phyloP scores from a whole-genome alignment of 352 stramenopile genomes.

The Phytophthora melonis region DNA sequence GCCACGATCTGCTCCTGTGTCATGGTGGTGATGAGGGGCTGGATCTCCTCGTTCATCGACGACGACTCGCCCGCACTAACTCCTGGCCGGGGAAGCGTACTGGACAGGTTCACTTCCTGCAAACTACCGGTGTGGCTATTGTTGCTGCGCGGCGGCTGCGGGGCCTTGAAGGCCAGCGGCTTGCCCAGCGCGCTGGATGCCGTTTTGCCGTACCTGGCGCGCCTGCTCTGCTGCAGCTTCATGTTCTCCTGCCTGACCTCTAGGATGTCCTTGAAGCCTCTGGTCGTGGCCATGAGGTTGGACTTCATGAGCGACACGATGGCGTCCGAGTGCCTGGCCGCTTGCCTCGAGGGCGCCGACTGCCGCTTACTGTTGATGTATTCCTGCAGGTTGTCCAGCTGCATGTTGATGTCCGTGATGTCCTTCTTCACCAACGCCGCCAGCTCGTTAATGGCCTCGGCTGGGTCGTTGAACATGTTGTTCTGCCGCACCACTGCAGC shows the following conservation, averaged over 20 bases:
- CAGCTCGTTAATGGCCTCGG: conserved; percentile 85
- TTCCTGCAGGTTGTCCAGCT: conserved; percentile 87
- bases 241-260: conserved; percentile 90
- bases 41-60: conserved; percentile 50
- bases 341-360: conserved; percentile 66
- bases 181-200: conserved; percentile 77
- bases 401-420: conserved; percentile 88
- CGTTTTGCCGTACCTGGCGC: conserved; percentile 80
- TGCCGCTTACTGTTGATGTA: conserved; percentile 80
- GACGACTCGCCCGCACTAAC: conserved; percentile 17
- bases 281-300: conserved; percentile 80
- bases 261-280: conserved; percentile 88
- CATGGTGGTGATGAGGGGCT: conserved; percentile 78
- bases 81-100: conserved; percentile 64
- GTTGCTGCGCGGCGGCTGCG: conserved; percentile 41
- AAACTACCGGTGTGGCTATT: conserved; percentile 40
- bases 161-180: conserved; percentile 73
- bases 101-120: conserved; percentile 56
- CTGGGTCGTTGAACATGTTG: conserved; percentile 92
- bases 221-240: conserved; percentile 86
- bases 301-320: conserved; percentile 90
- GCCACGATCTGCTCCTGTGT: conserved; percentile 80
- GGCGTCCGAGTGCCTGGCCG: conserved; percentile 81
- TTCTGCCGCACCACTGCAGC: conserved; percentile 83
- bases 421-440: conserved; percentile 87